Base-by-base conservation (phyloP, 2,329 filamentous ascomycete species). In the Zasmidium citrigriseum region DNA sequence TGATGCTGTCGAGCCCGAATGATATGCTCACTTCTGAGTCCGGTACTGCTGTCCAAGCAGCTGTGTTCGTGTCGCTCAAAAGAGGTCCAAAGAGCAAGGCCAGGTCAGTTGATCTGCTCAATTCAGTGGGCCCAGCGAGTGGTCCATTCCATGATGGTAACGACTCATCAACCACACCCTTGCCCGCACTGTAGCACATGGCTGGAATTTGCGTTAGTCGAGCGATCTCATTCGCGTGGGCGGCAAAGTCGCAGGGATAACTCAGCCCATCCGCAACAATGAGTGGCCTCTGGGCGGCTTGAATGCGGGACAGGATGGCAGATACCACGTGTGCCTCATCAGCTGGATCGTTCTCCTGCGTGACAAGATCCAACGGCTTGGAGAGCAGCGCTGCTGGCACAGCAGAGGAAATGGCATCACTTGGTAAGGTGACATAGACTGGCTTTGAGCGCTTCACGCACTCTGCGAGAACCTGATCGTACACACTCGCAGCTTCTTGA, bases 251-350 rank as follows among this genome's bases (percentile, higher is more conserved):
- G 38, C 78, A 70, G 0, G 75, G 67, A 45, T 76, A 68, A n/a
- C 75, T 77, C 57, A 81, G 76, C 1, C 81, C 81, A 60, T 85
- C 83, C 0, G 82, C 78, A 1, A 83, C 63, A 51, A 86, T 80
- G 44, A 81, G 61, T 0, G 82, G 82, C 51, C 76, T 75, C 55
- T 78, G 77, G 2, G 79, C 75, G 0, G 65, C 62, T 47, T 80
- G 76, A 0, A 84, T 74, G 7, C 72, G 74, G 1, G 72, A 69
- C 2, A 82, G 48, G n/a, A 82, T 68, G 3, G 61, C 66, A 5
- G 54, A 44, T 10, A 61, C 7, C n/a, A 57, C 57, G 4, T 46
- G 16, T n/a, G 46, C 38, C 14, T 46, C 46, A 11, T 57, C 76
- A 72, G 47, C 70, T 69, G 41, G 78, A 57, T 25, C 77, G 75